Evolutionary conservation across 2,329 filamentous ascomycete genomes (phyloP).

Genomic region (Phoma sp.): DNA sequence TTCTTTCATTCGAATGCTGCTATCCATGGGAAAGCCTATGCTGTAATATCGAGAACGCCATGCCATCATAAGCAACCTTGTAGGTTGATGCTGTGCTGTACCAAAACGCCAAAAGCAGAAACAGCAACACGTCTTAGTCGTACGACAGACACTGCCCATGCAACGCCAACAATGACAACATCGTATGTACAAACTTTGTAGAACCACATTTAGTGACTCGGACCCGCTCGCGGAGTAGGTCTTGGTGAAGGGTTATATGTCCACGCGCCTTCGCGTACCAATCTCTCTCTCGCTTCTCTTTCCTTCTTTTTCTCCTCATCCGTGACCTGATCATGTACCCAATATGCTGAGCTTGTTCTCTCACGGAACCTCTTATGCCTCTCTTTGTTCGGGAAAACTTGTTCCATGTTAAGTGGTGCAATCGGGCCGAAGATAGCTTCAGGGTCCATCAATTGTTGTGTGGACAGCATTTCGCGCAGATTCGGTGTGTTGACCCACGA

Average conservation of each 20-base stretch:
- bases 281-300: constrained; percentile 76
- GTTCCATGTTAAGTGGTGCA: constrained; percentile 89
- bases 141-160: not conserved
- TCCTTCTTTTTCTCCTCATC: constrained; percentile 87
- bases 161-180: constrained; percentile 3
- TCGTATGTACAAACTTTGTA: not conserved
- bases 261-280: constrained; percentile 87
- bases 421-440: constrained; percentile 88
- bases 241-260: constrained; percentile 45
- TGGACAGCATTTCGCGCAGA: constrained; percentile 74
- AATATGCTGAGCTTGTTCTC: constrained; percentile 93
- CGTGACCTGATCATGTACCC: constrained; percentile 84
- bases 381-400: constrained; percentile 81
- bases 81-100: constrained; percentile 10
- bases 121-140: not conserved
- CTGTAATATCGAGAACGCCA: constrained; percentile 8
- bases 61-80: constrained; percentile 13
- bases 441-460: constrained; percentile 86
- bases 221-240: constrained; percentile 27
- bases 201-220: constrained; percentile 3
- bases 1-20: constrained; percentile 8
- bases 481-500: constrained; percentile 90
- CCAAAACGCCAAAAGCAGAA: constrained; percentile 9
- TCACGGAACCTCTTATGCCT: constrained; percentile 88
- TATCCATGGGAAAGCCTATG: constrained; percentile 14